Base-by-base conservation (phyloP, 2,329 filamentous ascomycete genomes). In the Cercospora canescens region DNA sequence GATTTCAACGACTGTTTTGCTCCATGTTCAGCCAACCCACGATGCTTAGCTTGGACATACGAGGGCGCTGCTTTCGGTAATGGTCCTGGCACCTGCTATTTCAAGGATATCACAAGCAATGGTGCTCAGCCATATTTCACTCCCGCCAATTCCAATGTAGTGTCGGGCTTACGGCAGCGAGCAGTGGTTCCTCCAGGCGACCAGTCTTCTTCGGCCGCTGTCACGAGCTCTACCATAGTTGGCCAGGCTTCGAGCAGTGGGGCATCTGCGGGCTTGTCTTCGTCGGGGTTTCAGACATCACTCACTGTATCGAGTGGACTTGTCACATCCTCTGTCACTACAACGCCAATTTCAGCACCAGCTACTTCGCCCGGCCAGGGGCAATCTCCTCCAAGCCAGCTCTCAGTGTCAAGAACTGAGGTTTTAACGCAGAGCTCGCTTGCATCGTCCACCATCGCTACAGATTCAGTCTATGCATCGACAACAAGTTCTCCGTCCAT, bases 1-100 rank as follows among this genome's bases (percentile, higher is more conserved):
- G 59, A 58, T 8, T 70, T 67, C 60, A 63, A 70, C 59, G 70
- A 72, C 16, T 75, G 72, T 48, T 72, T 74, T 63, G 60, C 41
- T 7, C 61, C 70, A 11, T 74, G 73, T 58, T 70, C 72, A 37
- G 50, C 26, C 39, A 60, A 58, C 9, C 18, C 64, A 3, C 66
- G 59, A n/a, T 75, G 72, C 63, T 67, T 64, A 14, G 73, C 64
- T 3, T 73, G 70, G 65, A 69, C 65, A 2, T 75, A 71, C 58
- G 56, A 65, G 1, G 69, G 71, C 18, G 68, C 68, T 14, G 64
- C 64, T 12, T 69, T 71, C 52, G 71, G 72, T 12, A 63, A 62
- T 26, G 72, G 72, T 30, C 61, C 67, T 12, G 73, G 73, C n/a
- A 70, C 63, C 7, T 75, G 73, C 54, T 72, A 65, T 59, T 61